These are phyloP conservation scores for Trichoderma breve DNA, from an alignment of 2,329 filamentous ascomycete genomes.

Conservation along the genomic window DNA sequence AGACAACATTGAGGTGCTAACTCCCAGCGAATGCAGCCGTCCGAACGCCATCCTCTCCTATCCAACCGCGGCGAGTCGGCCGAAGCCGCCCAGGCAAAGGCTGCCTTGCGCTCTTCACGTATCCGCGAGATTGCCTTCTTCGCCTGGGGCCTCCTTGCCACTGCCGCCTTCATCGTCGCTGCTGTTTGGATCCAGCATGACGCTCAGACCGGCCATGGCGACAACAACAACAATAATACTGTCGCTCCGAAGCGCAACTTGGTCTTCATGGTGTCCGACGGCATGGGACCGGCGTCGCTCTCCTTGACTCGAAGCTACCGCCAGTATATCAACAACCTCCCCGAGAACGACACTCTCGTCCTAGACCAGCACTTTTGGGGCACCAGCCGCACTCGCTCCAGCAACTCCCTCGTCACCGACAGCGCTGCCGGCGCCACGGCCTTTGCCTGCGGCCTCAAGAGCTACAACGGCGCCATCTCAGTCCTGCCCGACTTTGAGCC, in stretches of 20 bases:
- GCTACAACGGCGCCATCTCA: slow-evolving; percentile 94
- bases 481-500: slow-evolving; percentile 80
- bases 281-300: slow-evolving; percentile 93
- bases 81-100: slow-evolving; percentile 28
- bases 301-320: slow-evolving; percentile 83
- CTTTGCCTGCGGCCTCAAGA: slow-evolving; percentile 89
- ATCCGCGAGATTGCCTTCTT: slow-evolving; percentile 73
- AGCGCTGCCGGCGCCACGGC: slow-evolving; percentile 96
- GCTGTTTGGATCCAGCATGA: slow-evolving; percentile 76
- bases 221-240: slow-evolving; percentile 31
- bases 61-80: slow-evolving; percentile 33
- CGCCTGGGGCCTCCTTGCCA: slow-evolving; percentile 78
- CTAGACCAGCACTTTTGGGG: slow-evolving; percentile 91
- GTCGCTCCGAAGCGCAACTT: slow-evolving; percentile 74
- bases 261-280: slow-evolving; percentile 98
- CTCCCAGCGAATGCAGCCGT: slow-evolving; percentile 30
- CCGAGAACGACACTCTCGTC: slow-evolving; percentile 69
- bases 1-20: not conserved
- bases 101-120: slow-evolving; percentile 39
- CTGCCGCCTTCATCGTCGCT: slow-evolving; percentile 72
- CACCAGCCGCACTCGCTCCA: slow-evolving; percentile 80
- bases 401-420: slow-evolving; percentile 84
- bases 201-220: slow-evolving; percentile 43
- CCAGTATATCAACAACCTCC: slow-evolving; percentile 72
- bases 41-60: slow-evolving; percentile 46